Conservation (phyloP, 108 stramenopile species). For the Cyclotella sp. region DNA sequence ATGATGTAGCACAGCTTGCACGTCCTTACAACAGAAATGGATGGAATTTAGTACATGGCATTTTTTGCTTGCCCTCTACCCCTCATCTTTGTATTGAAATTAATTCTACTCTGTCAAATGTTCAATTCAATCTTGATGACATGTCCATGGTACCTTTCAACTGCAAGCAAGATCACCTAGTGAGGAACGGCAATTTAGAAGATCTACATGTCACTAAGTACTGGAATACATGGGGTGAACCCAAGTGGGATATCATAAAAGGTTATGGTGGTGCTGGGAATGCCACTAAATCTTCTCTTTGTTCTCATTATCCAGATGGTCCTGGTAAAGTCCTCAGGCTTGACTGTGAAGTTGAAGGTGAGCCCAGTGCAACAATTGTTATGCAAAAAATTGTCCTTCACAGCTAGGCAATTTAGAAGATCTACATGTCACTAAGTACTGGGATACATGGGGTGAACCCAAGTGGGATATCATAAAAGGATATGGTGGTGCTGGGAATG, state of each 20-base stretch:
- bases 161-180: conserved; percentile 26
- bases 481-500: background rate
- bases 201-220: conserved; percentile 30
- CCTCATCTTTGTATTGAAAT: conserved; percentile 31
- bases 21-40: conserved; percentile 37
- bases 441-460: conserved; percentile 46
- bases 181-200: conserved; percentile 42
- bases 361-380: too few relatives aligned
- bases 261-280: background rate
- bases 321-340: too few relatives aligned
- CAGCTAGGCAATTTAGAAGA: conserved; percentile 43
- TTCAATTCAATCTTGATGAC: conserved; percentile 28
- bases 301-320: too few relatives aligned
- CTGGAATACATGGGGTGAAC: conserved; percentile 43
- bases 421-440: conserved; percentile 29
- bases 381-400: too few relatives aligned
- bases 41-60: conserved; percentile 44
- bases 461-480: background rate
- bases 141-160: conserved; percentile 27
- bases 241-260: background rate
- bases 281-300: too few relatives aligned
- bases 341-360: too few relatives aligned
- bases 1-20: conserved; percentile 9
- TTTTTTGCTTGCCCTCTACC: conserved; percentile 36
- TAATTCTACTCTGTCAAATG: conserved; percentile 35